Evolutionary conservation across 345 rosid genomes (phyloP), one percentile per base, ranked within the genome.

Genomic region (Excoecaria agallocha): DNA sequence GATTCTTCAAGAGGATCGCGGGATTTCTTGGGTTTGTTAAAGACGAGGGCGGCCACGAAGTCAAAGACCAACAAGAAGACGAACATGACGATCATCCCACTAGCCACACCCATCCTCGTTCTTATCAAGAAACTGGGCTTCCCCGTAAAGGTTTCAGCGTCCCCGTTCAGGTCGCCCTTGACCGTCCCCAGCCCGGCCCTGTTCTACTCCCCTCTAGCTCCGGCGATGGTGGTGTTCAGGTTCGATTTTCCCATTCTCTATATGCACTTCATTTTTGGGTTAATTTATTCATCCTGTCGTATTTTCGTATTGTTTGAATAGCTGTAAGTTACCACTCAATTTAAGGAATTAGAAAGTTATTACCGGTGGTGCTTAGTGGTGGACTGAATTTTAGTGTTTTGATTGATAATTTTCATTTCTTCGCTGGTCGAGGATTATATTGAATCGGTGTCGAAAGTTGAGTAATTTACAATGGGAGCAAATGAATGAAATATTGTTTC

Each of bases 221-320:
- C 71, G 86, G 87, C 56, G 93, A 91, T 20, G 99, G 99, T 76
- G 99, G 97, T 79, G 86, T 95, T 54, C 99, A 95, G 98, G 99
- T 95, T 38, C 35, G 52, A 37, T 58, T 62, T 74, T 58, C 25
- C 49, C 51, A 66, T 20, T 73, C 50, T 25, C 41, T 52, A 25
- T 22, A 43, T 65, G 37, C 22, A 41, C 22, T n/a, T n/a, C 8
- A 11, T 57, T 2, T 8, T 24, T 51, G 30, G 24, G 8, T 59
- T 48, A 24, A 39, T 73, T 43, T 30, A 3, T 19, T 39, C 35
- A 6, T 52, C 25, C 5, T 10, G 60, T 71, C 22, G 2, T 6
- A 24, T 46, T 69, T 5, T 11, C 50, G 39, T 15, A 6, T 13
- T 11, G 9, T 46, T 37, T n/a, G 59, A 41, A 48, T 61, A 17